Evolutionary conservation across 345 rosid species (phyloP), one percentile per base, ranked within the genome.

Genomic region (Noccaea bulbosa): DNA sequence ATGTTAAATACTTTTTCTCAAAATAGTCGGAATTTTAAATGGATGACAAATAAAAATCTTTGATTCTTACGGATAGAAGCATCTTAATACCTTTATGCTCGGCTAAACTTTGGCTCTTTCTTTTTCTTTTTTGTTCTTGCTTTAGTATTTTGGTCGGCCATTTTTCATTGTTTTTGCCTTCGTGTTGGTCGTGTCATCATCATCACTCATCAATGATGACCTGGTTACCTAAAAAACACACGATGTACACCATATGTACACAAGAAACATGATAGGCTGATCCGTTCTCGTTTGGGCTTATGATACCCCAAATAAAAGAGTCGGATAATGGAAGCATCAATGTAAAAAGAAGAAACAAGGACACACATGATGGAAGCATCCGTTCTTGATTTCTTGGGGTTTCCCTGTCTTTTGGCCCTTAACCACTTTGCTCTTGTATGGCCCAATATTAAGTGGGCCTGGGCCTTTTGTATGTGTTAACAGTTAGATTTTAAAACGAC

Each of bases 121-220:
- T 9, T 65, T 48, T 48, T 39, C 40, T 52, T 52, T 66, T 6
- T 66, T 15, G 60, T 15, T 41, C 49, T 60, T 60, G 65, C 65
- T 60, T 60, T 60, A 12, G 5, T 24, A 7, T 54, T 43, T 5
- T 6, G 62, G 72, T 67, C 72, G 44, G 72, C 62, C 72, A 54
- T 43, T 43, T 50, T 53, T 15, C 12, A 11, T 67, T 1, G 62
- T 54, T 32, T 53, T 32, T 43, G 53, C 41, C 14, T 32, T 67
- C 43, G 33, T 67, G 52, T 63, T 34, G 32, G 22, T 22, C 16
- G 20, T 44, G 30, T 12, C 52, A 15, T n/a, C n/a, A n/a, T n/a
- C n/a, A n/a, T n/a, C n/a, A n/a, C n/a, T n/a, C n/a, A n/a, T 67
- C 17, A 16, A 8, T 67, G 22, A 66, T 67, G 22, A 66, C 59